phyloP scores from a whole-genome alignment of 257 asterid species.

The Rubia yunnanensis region DNA sequence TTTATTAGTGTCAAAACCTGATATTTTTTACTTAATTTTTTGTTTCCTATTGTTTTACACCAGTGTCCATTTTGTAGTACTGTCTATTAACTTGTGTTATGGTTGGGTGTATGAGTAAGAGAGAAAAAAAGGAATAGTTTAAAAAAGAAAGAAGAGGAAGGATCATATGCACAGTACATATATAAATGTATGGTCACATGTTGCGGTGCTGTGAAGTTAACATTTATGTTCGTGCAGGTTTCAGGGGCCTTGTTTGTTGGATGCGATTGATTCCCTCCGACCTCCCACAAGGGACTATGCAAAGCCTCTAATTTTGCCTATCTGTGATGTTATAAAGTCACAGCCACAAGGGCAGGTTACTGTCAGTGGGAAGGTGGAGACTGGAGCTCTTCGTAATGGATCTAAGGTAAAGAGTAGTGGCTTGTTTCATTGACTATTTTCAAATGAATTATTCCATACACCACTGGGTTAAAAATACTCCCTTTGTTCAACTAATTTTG shows the following conservation, averaged over 20 bases:
- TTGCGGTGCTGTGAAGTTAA: slow-evolving; percentile 7
- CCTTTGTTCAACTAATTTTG: too few relatives aligned
- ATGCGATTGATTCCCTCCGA: slow-evolving; percentile 81
- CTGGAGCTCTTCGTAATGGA: slow-evolving; percentile 78
- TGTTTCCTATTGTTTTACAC: background rate
- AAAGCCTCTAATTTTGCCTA: slow-evolving; percentile 70
- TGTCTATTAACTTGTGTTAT: background rate
- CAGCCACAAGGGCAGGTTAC: slow-evolving; percentile 76
- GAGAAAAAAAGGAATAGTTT: background rate
- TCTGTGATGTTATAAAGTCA: slow-evolving; percentile 73
- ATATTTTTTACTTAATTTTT: background rate
- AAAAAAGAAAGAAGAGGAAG: background rate
- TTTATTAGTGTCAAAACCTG: background rate
- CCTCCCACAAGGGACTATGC: slow-evolving; percentile 78
- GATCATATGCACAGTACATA: background rate
- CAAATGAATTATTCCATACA: background rate
- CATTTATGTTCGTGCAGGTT: slow-evolving; percentile 43
- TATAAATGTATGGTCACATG: background rate
- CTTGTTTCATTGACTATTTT: background rate
- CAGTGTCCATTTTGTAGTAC: background rate
- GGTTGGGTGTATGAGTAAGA: background rate
- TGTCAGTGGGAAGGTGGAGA: slow-evolving; percentile 80
- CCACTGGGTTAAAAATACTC: background rate
- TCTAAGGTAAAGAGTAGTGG: slow-evolving; percentile 45
- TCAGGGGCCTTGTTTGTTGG: slow-evolving; percentile 70